Base-by-base conservation (phyloP, 352 stramenopile genomes). In the Phytopythium vexans region DNA sequence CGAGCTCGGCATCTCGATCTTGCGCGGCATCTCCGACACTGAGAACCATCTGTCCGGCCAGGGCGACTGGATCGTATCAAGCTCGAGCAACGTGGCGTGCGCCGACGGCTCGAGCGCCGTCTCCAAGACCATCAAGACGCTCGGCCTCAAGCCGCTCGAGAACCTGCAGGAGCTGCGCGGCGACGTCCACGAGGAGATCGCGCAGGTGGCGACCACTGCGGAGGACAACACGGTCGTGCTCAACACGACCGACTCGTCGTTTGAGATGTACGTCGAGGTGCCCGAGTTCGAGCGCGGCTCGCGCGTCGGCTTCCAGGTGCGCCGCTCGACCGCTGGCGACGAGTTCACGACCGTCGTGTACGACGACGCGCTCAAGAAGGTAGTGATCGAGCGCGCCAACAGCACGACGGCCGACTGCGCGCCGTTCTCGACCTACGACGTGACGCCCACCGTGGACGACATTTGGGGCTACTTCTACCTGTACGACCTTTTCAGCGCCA, bases 41-140 rank as follows among this genome's bases (percentile, higher is more conserved):
- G 69, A 82, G 12, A 55, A 76, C 12, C 64, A 75, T 54, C 54
- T 86, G 5, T 67, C 66, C 14, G 67, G 66, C 9, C 67, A 72
- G 33, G 74, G 75, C 27, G 75, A 86, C 63, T 86, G 73, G 75
- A 60, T 89, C 57, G 75, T 88, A 43, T 73, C 71, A 8, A 58
- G 70, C 49, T 54, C 57, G 8, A 60, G 62, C 32, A 49, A 74
- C 15, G 50, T 83, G 8, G 53, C 56, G 32, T 76, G 64, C 41
- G 50, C 33, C 3, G 57, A 61, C 49, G 54, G 60, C 7, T 62
- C 56, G 37, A 33, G 41, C 31, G 55, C 58, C 53, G 64, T 58
- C 60, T 68, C 53, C 65, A 88, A 85, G 63, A 85, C 74, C 42
- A 74, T 88, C 63, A 88, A 88, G 66, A 88, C 77, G 35, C 44